Evolutionary conservation across 257 asterid species (phyloP).

Genomic region (Mentha longifolia): DNA sequence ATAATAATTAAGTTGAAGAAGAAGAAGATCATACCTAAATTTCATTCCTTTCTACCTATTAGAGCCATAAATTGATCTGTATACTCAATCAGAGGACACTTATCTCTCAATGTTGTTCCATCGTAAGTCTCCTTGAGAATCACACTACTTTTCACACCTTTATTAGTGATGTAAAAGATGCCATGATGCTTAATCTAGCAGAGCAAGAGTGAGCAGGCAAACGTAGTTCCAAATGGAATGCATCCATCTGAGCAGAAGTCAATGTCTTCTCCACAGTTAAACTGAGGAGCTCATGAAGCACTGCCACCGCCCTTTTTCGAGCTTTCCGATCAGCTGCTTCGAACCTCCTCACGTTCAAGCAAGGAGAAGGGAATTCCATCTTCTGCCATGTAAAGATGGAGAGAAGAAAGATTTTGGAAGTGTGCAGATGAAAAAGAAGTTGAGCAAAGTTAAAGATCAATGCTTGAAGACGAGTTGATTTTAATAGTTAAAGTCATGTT

Average conservation of each 20-base stretch:
- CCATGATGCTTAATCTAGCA: slow-evolving; percentile 88
- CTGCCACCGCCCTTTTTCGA: slow-evolving; percentile 79
- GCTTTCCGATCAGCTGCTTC: slow-evolving; percentile 75
- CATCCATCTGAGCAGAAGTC: slow-evolving; percentile 85
- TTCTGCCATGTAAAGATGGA: no score
- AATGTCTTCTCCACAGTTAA: slow-evolving; percentile 84
- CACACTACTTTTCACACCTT: slow-evolving; percentile 80
- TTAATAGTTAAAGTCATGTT: no score
- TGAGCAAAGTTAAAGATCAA: no score
- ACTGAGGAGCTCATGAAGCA: slow-evolving; percentile 94
- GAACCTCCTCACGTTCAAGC: slow-evolving; percentile 74
- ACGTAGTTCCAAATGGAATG: slow-evolving; percentile 73
- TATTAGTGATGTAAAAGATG: slow-evolving; percentile 84
- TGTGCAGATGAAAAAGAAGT: no score
- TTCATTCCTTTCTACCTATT: slow-evolving; percentile 54
- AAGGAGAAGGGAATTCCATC: slow-evolving; percentile 95
- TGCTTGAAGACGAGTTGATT: no score
- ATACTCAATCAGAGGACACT: slow-evolving; percentile 68
- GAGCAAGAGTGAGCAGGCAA: slow-evolving; percentile 76
- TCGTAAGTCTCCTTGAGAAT: slow-evolving; percentile 84
- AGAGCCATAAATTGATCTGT: slow-evolving; percentile 64
- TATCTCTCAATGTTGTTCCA: slow-evolving; percentile 62
- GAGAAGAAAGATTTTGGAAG: no score
- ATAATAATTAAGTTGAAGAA: slow-evolving; percentile 24
- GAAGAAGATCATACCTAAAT: slow-evolving; percentile 24